Conservation (phyloP, 2,329 filamentous ascomycete species). For the Cryphonectria parasitica region DNA sequence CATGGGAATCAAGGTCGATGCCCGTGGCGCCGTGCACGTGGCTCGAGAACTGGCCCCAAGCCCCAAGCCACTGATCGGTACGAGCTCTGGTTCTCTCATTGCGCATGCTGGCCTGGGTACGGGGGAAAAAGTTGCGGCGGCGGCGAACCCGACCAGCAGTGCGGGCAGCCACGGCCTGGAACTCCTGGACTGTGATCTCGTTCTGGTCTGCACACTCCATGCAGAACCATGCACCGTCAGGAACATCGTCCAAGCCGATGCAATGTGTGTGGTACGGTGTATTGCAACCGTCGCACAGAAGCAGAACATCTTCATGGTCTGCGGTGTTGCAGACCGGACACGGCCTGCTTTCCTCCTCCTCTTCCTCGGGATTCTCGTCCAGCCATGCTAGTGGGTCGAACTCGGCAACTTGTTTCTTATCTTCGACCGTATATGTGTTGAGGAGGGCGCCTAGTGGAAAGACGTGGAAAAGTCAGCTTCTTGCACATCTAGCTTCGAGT, state of each 20-base stretch:
- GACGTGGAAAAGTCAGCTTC: conserved; percentile 32
- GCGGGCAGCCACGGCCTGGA: conserved; percentile 34
- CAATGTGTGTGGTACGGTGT: conserved; percentile 91
- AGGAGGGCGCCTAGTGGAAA: conserved; percentile 54
- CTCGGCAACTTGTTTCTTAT: conserved; percentile 88
- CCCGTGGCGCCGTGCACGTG: conserved; percentile 69
- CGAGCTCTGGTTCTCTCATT: conserved; percentile 65
- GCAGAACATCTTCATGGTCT: conserved; percentile 81
- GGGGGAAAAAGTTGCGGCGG: conserved; percentile 47
- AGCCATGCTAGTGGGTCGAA: conserved; percentile 77
- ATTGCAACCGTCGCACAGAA: conserved; percentile 92
- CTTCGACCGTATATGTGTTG: conserved; percentile 69
- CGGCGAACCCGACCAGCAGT: conserved; percentile 31
- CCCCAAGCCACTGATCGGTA: conserved; percentile 84
- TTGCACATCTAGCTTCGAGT: background rate
- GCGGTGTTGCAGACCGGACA: conserved; percentile 84
- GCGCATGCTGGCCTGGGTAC: conserved; percentile 62
- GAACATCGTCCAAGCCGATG: conserved; percentile 78
- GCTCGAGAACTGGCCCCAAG: conserved; percentile 71
- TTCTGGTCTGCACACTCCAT: conserved; percentile 71
- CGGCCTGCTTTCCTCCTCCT: conserved; percentile 71
- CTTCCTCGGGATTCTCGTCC: conserved; percentile 73
- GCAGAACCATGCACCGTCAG: conserved; percentile 86
- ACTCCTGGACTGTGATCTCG: conserved; percentile 42
- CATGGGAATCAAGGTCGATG: conserved; percentile 83